A percentile compares a stretch with the other conserved stretches of the same genome.
Conservation (phyloP, 805 yeast species). For the Jamesozyma jinghongensis region DNA sequence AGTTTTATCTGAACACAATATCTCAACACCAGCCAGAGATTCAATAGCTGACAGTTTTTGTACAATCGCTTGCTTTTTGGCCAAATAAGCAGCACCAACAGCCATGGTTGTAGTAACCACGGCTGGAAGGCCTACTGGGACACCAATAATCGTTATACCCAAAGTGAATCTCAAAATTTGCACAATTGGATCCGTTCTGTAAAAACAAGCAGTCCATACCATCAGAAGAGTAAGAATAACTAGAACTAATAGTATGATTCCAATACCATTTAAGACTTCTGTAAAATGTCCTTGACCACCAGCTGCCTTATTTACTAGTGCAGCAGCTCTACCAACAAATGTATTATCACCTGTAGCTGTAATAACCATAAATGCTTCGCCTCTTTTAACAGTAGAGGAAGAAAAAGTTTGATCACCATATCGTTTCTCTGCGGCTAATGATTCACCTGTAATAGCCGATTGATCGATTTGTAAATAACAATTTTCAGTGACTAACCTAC, state of each 20-base stretch:
- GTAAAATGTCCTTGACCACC: constrained; percentile 93
- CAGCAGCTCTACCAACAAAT: constrained; percentile 95
- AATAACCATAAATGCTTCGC: constrained; percentile 90
- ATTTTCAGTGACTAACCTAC: constrained; percentile 78
- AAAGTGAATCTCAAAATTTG: constrained; percentile 82
- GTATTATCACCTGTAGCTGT: constrained; percentile 94
- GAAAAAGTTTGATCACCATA: constrained; percentile 82
- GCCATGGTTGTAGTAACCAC: constrained; percentile 99
- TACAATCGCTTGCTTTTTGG: constrained; percentile 94
- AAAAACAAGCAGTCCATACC: constrained; percentile 91
- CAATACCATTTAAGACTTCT: constrained; percentile 95
- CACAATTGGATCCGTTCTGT: constrained; percentile 81
- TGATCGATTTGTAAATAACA: constrained; percentile 86
- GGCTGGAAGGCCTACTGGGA: constrained; percentile 97
- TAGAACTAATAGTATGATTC: constrained; percentile 80
- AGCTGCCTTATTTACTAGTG: constrained; percentile 88
- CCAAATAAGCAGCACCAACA: constrained; percentile 98
- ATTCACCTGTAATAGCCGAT: constrained; percentile 96
- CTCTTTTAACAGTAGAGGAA: constrained; percentile 90
- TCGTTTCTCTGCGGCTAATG: constrained; percentile 88
- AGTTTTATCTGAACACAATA: constrained; percentile 95
- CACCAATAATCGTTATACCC: constrained; percentile 95
- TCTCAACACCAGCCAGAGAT: constrained; percentile 95
- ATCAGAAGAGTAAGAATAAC: constrained; percentile 79
- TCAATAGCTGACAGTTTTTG: constrained; percentile 95